phyloP scores from a whole-genome alignment of 2,329 filamentous ascomycete genomes.

The Mariannaea elegans region DNA sequence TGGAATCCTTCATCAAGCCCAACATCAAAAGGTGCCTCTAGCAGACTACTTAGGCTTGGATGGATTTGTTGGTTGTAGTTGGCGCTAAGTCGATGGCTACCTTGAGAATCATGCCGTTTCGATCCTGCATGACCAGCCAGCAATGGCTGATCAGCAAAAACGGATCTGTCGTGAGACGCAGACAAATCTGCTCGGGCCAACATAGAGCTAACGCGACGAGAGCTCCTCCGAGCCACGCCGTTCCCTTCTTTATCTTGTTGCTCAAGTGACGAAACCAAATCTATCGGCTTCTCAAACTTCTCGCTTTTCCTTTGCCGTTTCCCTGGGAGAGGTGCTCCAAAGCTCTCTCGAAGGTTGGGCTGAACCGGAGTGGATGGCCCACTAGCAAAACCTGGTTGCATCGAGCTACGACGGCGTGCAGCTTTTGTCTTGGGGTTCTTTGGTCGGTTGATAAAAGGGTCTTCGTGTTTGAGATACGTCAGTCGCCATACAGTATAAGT shows the following conservation, averaged over 20 bases:
- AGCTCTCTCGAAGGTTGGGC: slow-evolving; percentile 77
- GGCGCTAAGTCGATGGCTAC: slow-evolving; percentile 53
- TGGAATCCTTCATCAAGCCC: slow-evolving; percentile 77
- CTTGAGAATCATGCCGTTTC: slow-evolving; percentile 77
- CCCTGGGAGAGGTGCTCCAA: slow-evolving; percentile 67
- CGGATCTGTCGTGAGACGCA: slow-evolving; percentile 80
- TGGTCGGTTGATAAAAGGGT: slow-evolving; percentile 58
- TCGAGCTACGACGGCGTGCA: slow-evolving; percentile 66
- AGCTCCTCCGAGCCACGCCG: slow-evolving; percentile 66
- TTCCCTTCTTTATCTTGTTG: slow-evolving; percentile 66
- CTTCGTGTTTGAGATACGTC: slow-evolving; percentile 76
- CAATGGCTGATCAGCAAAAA: slow-evolving; percentile 75
- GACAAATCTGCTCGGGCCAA: slow-evolving; percentile 88
- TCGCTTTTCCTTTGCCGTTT: slow-evolving; percentile 64
- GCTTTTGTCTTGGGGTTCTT: slow-evolving; percentile 57
- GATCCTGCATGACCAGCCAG: slow-evolving; percentile 53
- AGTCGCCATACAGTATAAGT: slow-evolving; percentile 88
- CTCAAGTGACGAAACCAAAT: slow-evolving; percentile 76
- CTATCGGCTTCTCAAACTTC: slow-evolving; percentile 60
- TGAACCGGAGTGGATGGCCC: slow-evolving; percentile 82
- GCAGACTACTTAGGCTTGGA: slow-evolving; percentile 66
- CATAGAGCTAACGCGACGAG: slow-evolving; percentile 88
- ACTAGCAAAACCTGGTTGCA: slow-evolving; percentile 75
- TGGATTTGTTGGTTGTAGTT: slow-evolving; percentile 57
- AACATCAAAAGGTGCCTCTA: slow-evolving; percentile 74